These are phyloP conservation scores for Amanita muscaria DNA, from an alignment of 768 basidiomycete genomes.

Conservation along the genomic window DNA sequence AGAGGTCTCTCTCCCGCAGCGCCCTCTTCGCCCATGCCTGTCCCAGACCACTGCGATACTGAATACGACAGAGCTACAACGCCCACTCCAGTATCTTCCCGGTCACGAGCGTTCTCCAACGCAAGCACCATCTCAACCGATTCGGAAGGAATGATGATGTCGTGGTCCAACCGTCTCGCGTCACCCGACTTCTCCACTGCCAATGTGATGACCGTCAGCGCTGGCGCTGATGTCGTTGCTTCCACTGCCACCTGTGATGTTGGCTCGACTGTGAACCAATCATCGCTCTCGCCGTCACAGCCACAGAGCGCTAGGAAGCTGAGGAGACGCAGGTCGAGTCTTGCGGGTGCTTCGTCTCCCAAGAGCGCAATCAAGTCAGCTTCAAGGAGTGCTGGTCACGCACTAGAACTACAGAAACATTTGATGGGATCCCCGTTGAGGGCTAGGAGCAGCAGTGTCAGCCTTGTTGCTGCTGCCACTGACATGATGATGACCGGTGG, in stretches of 20 bases:
- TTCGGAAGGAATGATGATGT: not conserved
- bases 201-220: constrained; percentile 9
- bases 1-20: constrained; percentile 11
- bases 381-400: constrained; percentile 38
- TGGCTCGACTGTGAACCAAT: not conserved
- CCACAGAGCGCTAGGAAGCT: constrained; percentile 27
- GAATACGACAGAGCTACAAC: constrained; percentile 17
- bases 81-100: constrained; percentile 15
- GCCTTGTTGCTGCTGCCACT: constrained; percentile 12
- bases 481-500: not conserved
- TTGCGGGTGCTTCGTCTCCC: constrained; percentile 45
- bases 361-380: constrained; percentile 54
- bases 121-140: not conserved
- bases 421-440: constrained; percentile 30
- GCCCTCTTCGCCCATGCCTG: constrained; percentile 18
- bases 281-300: not conserved
- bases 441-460: constrained; percentile 39
- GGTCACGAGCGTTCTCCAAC: not conserved
- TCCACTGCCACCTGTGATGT: no score
- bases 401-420: constrained; percentile 41
- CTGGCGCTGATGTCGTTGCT: constrained; percentile 9
- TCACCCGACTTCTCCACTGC: constrained; percentile 11
- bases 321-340: constrained; percentile 55
- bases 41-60: constrained; percentile 26
- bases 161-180: no score